Base-by-base conservation (phyloP, 768 basidiomycete species). In the Mycena galericulata region DNA sequence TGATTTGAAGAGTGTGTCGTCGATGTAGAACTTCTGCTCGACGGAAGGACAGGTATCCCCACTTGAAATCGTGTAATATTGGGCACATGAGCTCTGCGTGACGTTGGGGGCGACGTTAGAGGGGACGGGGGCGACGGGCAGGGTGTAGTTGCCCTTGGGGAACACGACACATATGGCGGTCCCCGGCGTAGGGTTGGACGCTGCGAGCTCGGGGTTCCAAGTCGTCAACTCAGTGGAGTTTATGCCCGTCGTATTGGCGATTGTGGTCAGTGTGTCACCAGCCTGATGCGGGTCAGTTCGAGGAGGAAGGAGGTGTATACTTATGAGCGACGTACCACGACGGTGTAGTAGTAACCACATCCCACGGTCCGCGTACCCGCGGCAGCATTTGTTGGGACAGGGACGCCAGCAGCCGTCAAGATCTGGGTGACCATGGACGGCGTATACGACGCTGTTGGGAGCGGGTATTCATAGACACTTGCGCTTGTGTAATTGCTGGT, bases 71-170 rank as follows among this genome's bases (percentile, higher is more conserved):
- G 75, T 76, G 69, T 74, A 34, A 56, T 56, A 68, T 1, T 62
- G 18, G 0, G 66, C 59, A 24, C 60, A 68, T 34, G 53, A 45
- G 56, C 15, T 50, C 14, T 24, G 57, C 55, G 75, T 73, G 24
- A 50, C 64, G 46, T 49, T 62, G 12, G 69, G 56, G n/a, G 71
- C 64, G 45, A 72, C 65, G 47, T 76, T 74, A 8, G 64, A 45
- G 1, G 75, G 74, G 14, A 50, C 34, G 20, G 55, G 22, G 1
- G 70, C 72, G 32, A 65, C 14, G 7, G 56, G 15, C 9, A 75
- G 65, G 20, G 76, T 75, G 62, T 74, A 73, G 50, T 73, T 76
- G n/a, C 74, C 75, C 22, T 7, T 62, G 11, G 73, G 75, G 68
- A 75, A 74, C 27, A 73, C 53, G 36, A 74, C 59, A 36, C 75